These are phyloP conservation scores for Acacia pycnantha DNA, from an alignment of 331 rosid genomes.

Conservation along the genomic window DNA sequence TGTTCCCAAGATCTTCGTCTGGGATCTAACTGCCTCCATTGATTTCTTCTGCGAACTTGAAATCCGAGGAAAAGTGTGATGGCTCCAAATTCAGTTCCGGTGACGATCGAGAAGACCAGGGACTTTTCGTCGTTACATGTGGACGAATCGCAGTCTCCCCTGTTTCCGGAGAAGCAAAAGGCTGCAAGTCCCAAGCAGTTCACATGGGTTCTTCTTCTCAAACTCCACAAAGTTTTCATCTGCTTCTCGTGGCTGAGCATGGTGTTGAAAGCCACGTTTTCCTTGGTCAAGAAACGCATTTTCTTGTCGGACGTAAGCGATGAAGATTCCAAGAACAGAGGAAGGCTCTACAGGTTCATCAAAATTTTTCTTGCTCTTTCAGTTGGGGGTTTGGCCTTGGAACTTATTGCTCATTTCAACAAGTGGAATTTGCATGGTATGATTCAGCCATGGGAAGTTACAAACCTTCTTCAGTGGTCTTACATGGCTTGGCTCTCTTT, in stretches of 20 bases:
- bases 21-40: neutral
- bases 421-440: conserved; percentile 68
- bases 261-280: conserved; percentile 37
- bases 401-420: conserved; percentile 79
- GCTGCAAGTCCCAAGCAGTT: conserved; percentile 72
- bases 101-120: conserved; percentile 54
- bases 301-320: conserved; percentile 54
- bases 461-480: conserved; percentile 63
- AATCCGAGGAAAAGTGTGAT: conserved; percentile 33
- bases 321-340: conserved; percentile 59
- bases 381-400: conserved; percentile 58
- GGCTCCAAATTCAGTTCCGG: conserved; percentile 70
- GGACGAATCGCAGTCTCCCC: conserved; percentile 51
- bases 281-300: conserved; percentile 70
- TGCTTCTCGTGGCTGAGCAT: conserved; percentile 70
- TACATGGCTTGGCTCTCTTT: conserved; percentile 76
- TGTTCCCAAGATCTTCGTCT: neutral
- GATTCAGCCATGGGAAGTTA: conserved; percentile 82
- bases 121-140: conserved; percentile 48
- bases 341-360: conserved; percentile 70
- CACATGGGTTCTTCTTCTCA: conserved; percentile 88
- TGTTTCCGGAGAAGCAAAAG: conserved; percentile 66
- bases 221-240: conserved; percentile 62
- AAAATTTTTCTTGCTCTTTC: conserved; percentile 65
- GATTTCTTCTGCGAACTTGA: conserved; percentile 6